phyloP scores from a whole-genome alignment of 129 eudicot genomes.

The Tagetes patula region DNA sequence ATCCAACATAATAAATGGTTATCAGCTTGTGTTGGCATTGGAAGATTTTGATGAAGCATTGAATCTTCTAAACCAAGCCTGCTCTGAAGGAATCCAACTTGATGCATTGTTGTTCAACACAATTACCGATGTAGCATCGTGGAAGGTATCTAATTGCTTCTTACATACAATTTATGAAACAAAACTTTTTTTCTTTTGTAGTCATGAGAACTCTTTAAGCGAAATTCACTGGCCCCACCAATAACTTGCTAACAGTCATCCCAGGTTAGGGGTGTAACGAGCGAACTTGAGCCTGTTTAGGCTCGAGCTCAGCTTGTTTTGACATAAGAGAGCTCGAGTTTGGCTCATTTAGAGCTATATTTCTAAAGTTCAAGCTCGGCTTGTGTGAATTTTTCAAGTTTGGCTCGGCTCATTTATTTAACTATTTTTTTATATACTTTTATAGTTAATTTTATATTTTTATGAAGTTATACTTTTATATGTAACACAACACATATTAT shows the following conservation, averaged over 20 bases:
- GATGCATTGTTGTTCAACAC: constrained; percentile 69
- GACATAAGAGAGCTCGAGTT: too few species aligned
- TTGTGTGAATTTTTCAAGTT: too few species aligned
- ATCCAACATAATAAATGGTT: constrained; percentile 13
- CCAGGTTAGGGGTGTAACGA: too few species aligned
- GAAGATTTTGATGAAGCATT: constrained; percentile 59
- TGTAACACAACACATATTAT: too few species aligned
- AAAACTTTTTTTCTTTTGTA: not conserved
- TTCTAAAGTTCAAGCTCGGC: too few species aligned
- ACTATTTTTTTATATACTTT: too few species aligned
- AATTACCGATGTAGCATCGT: constrained; percentile 45
- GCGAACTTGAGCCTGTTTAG: too few species aligned
- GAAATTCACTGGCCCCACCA: not conserved
- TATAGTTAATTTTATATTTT: too few species aligned
- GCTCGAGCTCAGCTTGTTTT: too few species aligned
- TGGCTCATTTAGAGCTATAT: too few species aligned
- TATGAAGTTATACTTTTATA: too few species aligned
- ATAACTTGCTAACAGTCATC: not conserved
- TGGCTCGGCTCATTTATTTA: too few species aligned
- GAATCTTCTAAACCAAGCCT: constrained; percentile 50
- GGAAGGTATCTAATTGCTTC: constrained; percentile 32
- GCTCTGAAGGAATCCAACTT: constrained; percentile 55
- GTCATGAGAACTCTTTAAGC: not conserved
- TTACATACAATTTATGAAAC: not conserved
- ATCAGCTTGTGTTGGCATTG: constrained; percentile 55